phyloP scores from a whole-genome alignment of 2,329 filamentous ascomycete genomes.

The Elsinoe arachidis region DNA sequence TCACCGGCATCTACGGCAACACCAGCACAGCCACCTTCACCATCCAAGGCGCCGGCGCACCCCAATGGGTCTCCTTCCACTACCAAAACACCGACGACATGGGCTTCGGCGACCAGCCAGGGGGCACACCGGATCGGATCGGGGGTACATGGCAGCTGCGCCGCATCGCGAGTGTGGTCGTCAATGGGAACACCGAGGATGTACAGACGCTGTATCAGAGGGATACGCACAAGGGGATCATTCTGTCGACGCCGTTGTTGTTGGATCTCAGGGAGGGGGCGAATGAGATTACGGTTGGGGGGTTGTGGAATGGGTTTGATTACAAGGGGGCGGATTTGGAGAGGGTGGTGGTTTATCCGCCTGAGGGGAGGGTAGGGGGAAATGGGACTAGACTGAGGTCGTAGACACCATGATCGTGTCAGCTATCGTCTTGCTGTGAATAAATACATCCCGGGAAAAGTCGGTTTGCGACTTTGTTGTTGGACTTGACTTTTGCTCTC shows the following conservation, averaged over 20 bases:
- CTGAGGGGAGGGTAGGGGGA: constrained; percentile 30
- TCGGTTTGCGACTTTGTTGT: too few relatives aligned
- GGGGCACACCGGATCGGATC: constrained; percentile 51
- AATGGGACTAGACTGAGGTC: background rate
- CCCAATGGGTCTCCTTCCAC: constrained; percentile 51
- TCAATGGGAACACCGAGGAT: constrained; percentile 44
- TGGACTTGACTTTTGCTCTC: too few relatives aligned
- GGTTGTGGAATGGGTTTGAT: constrained; percentile 48
- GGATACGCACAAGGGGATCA: constrained; percentile 52
- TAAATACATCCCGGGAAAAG: too few relatives aligned
- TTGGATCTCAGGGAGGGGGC: constrained; percentile 46
- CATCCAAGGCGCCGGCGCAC: constrained; percentile 42
- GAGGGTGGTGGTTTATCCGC: constrained; percentile 51
- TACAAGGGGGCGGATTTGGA: constrained; percentile 52
- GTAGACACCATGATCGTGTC: background rate
- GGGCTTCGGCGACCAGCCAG: constrained; percentile 48
- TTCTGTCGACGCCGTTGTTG: constrained; percentile 49
- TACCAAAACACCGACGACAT: constrained; percentile 54
- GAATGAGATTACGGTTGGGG: constrained; percentile 52
- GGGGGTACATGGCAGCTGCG: constrained; percentile 52
- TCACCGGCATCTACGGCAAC: constrained; percentile 47
- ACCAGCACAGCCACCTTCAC: constrained; percentile 47
- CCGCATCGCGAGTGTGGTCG: constrained; percentile 51
- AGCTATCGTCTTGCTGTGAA: too few relatives aligned
- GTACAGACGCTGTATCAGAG: constrained; percentile 46